phyloP scores from a whole-genome alignment of 2,329 filamentous ascomycete genomes.

The Emericellopsis cladophorae region DNA sequence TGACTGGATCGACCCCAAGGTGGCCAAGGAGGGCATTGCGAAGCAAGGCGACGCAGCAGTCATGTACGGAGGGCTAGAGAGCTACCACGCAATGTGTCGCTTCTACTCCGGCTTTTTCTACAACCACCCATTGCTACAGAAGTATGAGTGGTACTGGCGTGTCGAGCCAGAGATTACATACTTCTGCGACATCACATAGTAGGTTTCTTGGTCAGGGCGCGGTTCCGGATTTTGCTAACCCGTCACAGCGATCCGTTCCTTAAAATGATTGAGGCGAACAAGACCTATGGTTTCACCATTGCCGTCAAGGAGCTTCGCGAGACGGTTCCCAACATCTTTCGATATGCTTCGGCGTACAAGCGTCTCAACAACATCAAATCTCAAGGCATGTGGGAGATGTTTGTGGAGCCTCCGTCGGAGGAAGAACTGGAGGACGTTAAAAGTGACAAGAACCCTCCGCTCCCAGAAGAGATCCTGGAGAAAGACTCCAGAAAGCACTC shows the following conservation, averaged over 20 bases:
- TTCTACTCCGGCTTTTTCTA: slow-evolving; percentile 99
- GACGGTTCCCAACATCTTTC: slow-evolving; percentile 96
- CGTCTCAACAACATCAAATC: slow-evolving; percentile 81
- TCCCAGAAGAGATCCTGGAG: slow-evolving; percentile 72
- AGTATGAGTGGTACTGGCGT: slow-evolving; percentile 99
- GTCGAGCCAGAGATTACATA: slow-evolving; percentile 99
- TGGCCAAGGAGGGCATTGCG: slow-evolving; percentile 88
- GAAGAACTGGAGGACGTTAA: slow-evolving; percentile 52
- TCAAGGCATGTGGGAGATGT: slow-evolving; percentile 97
- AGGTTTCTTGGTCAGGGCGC: slow-evolving; percentile 12
- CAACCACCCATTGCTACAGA: slow-evolving; percentile 85
- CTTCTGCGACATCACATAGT: slow-evolving; percentile 99
- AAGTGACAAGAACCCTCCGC: slow-evolving; percentile 47
- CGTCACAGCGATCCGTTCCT: slow-evolving; percentile 72
- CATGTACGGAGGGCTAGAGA: slow-evolving; percentile 98
- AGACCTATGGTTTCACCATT: slow-evolving; percentile 98
- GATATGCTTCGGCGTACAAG: slow-evolving; percentile 97
- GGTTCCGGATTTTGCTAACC: slow-evolving; percentile 3
- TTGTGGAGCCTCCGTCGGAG: slow-evolving; percentile 52
- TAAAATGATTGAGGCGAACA: slow-evolving; percentile 87
- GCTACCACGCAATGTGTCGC: slow-evolving; percentile 97
- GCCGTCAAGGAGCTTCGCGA: slow-evolving; percentile 96
- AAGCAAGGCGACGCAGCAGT: slow-evolving; percentile 96
- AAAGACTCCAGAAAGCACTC: slow-evolving; percentile 59
- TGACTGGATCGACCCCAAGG: slow-evolving; percentile 88